Evolutionary conservation across 345 rosid genomes (phyloP), one percentile per base, ranked within the genome.

Genomic region (Kernera saxatilis): DNA sequence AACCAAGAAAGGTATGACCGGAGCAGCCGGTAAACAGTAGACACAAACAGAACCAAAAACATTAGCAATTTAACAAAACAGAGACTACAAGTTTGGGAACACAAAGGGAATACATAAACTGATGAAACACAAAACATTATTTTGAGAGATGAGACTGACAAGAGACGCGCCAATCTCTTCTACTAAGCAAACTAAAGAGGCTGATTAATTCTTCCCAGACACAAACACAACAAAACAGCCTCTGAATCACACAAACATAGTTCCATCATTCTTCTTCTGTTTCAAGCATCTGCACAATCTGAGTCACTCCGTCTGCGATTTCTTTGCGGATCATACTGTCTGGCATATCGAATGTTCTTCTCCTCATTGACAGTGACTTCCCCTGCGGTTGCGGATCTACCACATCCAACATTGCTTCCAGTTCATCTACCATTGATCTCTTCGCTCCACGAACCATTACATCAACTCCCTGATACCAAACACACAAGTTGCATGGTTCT

Each of bases 311-410:
- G 22, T 87, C 89, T 0, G 92, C 97, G 12, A 89, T 87, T 69
- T 91, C 99, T 65, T 82, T 81, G 81, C 67, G 73, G 50, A 91
- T 82, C 44, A 80, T 61, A 41, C 85, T 77, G 68, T 88, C 96
- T 2, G 99, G 98, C 95, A 91, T 79, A 76, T 89, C 93, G 17
- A 94, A 94, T 22, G 96, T 84, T 78, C 97, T 85, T 75, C 90
- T 84, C 70, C 75, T 86, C 91, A 91, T 82, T 35, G 97, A 91
- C 57, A 87, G 84, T 9, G 79, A 78, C 63, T 77, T 91, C 50
- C 92, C 87, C 0, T 73, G 61, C 10, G 97, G 94, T 58, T 91
- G 92, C 23, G 99, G 96, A 52, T 94, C 98, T 43, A 94, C 90
- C 64, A 74, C 91, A 3, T 94, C 98, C 8, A 94, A 84, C 95